phyloP scores from a whole-genome alignment of 1,139 yeast species.

The Blastobotrys apis region DNA sequence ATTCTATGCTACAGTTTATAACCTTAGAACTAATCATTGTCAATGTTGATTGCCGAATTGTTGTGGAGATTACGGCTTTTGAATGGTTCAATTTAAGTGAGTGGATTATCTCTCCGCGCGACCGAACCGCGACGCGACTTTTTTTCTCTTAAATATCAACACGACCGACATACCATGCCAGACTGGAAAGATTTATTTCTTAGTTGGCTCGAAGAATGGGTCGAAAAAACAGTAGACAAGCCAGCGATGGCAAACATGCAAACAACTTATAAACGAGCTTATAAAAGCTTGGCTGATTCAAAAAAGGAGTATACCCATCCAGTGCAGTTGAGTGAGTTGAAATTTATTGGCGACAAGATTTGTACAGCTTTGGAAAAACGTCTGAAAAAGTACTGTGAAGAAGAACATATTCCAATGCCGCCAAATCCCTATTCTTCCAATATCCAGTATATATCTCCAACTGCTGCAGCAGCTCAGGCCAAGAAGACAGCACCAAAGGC shows the following conservation, averaged over 20 bases:
- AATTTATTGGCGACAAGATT: slow-evolving; percentile 61
- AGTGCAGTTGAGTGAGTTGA: slow-evolving; percentile 47
- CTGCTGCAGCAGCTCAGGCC: slow-evolving; percentile 7
- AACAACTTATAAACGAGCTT: slow-evolving; percentile 45
- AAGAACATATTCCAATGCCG: slow-evolving; percentile 43
- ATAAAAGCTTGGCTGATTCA: slow-evolving; percentile 43
- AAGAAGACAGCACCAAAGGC: slow-evolving; percentile 3
- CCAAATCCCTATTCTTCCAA: slow-evolving; percentile 15
- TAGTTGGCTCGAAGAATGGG: slow-evolving; percentile 52
- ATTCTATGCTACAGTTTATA: too few relatives aligned
- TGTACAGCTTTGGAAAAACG: slow-evolving; percentile 44
- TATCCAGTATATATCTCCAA: slow-evolving; percentile 12
- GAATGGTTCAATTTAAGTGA: too few relatives aligned
- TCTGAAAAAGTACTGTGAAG: slow-evolving; percentile 46
- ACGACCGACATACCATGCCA: too few relatives aligned
- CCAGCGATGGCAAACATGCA: slow-evolving; percentile 32
- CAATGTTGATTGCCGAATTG: too few relatives aligned
- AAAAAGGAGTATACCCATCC: slow-evolving; percentile 47
- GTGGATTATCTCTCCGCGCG: too few relatives aligned
- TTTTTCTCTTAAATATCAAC: too few relatives aligned
- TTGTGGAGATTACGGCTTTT: too few relatives aligned
- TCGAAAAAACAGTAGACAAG: slow-evolving; percentile 39
- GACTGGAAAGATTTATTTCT: slow-evolving; percentile 41
- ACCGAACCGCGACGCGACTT: too few relatives aligned
- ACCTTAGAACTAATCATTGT: too few relatives aligned